A percentile compares a stretch with the other conserved stretches of the same genome.
phyloP scores from a whole-genome alignment of 2,329 filamentous ascomycete genomes.

The Herpotrichia juniperi region DNA sequence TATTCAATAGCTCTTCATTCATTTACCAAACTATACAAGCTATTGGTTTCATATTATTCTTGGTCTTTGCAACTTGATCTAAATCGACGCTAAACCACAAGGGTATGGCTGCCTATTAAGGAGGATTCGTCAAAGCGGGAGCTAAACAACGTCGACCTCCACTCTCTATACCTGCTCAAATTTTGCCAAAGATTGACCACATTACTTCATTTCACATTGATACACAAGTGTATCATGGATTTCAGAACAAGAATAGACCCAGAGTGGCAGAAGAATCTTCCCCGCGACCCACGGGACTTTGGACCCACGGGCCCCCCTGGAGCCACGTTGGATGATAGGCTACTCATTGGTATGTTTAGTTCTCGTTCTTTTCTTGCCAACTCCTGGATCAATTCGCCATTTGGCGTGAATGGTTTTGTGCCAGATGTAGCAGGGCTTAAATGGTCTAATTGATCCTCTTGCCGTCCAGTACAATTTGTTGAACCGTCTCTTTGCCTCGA shows the following conservation, averaged over 20 bases:
- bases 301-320: neutral
- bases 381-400: neutral
- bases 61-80: no score
- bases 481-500: no score
- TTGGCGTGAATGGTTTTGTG: no score
- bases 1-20: no score
- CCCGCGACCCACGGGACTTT: neutral
- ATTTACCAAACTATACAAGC: no score
- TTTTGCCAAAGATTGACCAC: no score
- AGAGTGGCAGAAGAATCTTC: constrained; percentile 1
- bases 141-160: neutral
- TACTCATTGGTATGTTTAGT: neutral
- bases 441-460: no score
- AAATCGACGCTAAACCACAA: neutral
- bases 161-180: no score
- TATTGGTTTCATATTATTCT: no score
- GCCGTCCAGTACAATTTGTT: no score
- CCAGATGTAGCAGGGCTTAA: no score
- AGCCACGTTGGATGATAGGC: neutral
- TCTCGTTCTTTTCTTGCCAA: neutral
- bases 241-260: constrained; percentile 2
- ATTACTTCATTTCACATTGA: no score
- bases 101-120: neutral
- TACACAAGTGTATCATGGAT: neutral
- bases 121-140: neutral